phyloP scores from a whole-genome alignment of 768 basidiomycete species.

The Boletus rex-veris region DNA sequence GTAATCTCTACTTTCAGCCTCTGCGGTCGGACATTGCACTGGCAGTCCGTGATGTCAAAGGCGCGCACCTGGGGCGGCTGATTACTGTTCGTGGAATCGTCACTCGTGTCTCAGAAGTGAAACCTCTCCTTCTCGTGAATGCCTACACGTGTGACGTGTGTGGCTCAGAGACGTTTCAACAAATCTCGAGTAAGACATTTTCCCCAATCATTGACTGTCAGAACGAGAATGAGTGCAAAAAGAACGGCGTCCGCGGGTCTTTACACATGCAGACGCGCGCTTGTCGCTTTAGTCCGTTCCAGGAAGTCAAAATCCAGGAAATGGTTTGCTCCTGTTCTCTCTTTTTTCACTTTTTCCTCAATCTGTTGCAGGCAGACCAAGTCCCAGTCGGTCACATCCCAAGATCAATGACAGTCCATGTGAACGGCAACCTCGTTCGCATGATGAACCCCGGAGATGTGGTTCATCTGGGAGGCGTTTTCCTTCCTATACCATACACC shows the following conservation, averaged over 20 bases:
- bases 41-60: conserved; percentile 90
- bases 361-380: conserved; percentile 76
- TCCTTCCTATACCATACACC: conserved; percentile 96
- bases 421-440: conserved; percentile 86
- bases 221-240: conserved; percentile 79
- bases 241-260: conserved; percentile 83
- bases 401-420: conserved; percentile 95
- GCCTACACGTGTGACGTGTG: conserved; percentile 98
- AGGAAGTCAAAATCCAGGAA: conserved; percentile 98
- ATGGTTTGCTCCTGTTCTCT: conserved; percentile 56
- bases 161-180: conserved; percentile 98
- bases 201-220: conserved; percentile 86
- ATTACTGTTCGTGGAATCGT: conserved; percentile 98
- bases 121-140: conserved; percentile 93
- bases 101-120: conserved; percentile 98
- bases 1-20: conserved; percentile 93
- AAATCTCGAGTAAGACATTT: conserved; percentile 90
- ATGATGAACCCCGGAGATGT: conserved; percentile 94
- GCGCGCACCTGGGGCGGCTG: conserved; percentile 80
- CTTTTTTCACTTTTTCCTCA: conserved; percentile 4
- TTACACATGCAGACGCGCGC: conserved; percentile 99
- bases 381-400: conserved; percentile 99
- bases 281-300: conserved; percentile 95
- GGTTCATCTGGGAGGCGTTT: conserved; percentile 92
- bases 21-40: conserved; percentile 70